phyloP scores from a whole-genome alignment of 2,329 filamentous ascomycete genomes.

The Metarhizium anisopliae region DNA sequence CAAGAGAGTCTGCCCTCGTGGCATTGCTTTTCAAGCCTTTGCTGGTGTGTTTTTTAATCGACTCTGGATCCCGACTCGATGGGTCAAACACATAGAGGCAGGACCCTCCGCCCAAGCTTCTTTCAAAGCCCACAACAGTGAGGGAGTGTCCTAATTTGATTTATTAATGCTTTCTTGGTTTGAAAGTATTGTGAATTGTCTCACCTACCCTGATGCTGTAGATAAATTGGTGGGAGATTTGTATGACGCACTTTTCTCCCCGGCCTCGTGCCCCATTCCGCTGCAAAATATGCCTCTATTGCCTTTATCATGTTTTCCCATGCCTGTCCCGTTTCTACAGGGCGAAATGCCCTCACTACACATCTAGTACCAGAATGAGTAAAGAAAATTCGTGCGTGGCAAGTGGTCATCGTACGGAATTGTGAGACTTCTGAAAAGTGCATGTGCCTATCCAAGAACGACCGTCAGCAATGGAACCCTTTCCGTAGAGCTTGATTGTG shows the following conservation, averaged over 20 bases:
- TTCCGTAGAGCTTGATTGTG: neutral
- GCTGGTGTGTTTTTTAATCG: constrained; percentile 50
- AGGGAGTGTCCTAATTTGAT: constrained; percentile 64
- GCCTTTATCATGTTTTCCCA: constrained; percentile 52
- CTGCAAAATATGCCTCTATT: constrained; percentile 67
- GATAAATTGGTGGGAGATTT: constrained; percentile 72
- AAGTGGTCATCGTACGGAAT: constrained; percentile 45
- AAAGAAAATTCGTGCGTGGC: neutral
- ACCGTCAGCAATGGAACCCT: neutral
- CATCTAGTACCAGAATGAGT: constrained; percentile 33
- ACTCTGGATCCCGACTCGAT: constrained; percentile 61
- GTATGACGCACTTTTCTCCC: constrained; percentile 59
- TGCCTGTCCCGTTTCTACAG: constrained; percentile 32
- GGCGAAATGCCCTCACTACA: constrained; percentile 51
- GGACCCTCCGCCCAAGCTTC: constrained; percentile 49
- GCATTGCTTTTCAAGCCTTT: constrained; percentile 33
- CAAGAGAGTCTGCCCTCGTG: constrained; percentile 30
- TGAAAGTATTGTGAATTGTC: neutral
- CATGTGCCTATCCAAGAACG: constrained; percentile 53
- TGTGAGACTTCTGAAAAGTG: constrained; percentile 60
- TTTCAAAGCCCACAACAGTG: constrained; percentile 81
- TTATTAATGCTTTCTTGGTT: constrained; percentile 1
- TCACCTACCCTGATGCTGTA: constrained; percentile 65
- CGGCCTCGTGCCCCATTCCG: constrained; percentile 32
- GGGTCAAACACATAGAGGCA: constrained; percentile 85